Conservation (phyloP, 768 basidiomycete species). For the Termitomyces sp. region DNA sequence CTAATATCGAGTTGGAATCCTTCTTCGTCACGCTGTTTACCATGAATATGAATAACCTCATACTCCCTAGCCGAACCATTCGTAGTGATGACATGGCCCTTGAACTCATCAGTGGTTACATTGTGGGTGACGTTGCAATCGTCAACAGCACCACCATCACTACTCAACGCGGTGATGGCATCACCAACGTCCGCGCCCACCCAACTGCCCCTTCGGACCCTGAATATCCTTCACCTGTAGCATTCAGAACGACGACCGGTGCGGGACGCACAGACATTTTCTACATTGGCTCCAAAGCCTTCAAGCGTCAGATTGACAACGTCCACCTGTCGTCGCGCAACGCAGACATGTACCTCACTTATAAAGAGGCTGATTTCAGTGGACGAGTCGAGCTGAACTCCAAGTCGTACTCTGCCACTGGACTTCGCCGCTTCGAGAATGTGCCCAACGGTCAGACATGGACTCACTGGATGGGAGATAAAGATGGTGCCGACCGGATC, state of each 20-base stretch:
- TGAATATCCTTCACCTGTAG: constrained; percentile 28
- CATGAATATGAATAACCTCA: constrained; percentile 36
- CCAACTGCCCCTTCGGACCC: constrained; percentile 32
- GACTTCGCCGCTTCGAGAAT: constrained; percentile 15
- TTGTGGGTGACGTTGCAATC: constrained; percentile 55
- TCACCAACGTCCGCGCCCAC: constrained; percentile 44
- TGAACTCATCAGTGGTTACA: constrained; percentile 52
- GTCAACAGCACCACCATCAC: constrained; percentile 35
- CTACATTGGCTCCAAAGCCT: constrained; percentile 35
- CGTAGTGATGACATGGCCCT: constrained; percentile 36
- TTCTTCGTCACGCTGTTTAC: constrained; percentile 43
- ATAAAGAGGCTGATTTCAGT: constrained; percentile 46
- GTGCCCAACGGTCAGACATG: constrained; percentile 20
- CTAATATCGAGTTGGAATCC: constrained; percentile 37
- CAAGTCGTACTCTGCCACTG: constrained; percentile 35
- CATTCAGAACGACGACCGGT: constrained; percentile 46
- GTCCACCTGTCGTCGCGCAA: constrained; percentile 45
- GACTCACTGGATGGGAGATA: constrained; percentile 40
- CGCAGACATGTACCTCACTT: constrained; percentile 55
- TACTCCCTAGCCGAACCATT: constrained; percentile 40
- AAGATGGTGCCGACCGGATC: constrained; percentile 37
- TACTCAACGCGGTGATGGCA: constrained; percentile 50
- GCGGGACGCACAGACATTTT: constrained; percentile 50
- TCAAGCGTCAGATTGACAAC: constrained; percentile 44
- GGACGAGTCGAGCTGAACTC: constrained; percentile 44